Conservation (phyloP, 169 alveolate species). For the Miamiensis avidus region DNA sequence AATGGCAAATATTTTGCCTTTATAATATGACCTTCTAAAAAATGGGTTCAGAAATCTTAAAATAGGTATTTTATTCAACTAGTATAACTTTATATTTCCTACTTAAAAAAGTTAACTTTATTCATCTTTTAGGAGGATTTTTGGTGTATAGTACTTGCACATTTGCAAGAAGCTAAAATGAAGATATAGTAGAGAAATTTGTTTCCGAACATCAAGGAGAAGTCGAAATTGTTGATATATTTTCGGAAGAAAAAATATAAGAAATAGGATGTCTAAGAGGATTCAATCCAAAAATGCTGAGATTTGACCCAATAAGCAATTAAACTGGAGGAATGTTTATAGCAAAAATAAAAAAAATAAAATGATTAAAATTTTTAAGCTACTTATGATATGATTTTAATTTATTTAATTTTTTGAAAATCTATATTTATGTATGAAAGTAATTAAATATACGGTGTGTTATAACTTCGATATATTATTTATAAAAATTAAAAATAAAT, state of each 20-base stretch:
- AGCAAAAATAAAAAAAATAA: constrained; percentile 26
- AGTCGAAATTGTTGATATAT: constrained; percentile 26
- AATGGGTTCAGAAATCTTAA: constrained; percentile 37
- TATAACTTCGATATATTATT: neutral
- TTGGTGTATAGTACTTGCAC: constrained; percentile 65
- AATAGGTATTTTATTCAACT: neutral
- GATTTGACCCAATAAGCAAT: constrained; percentile 38
- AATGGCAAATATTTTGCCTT: constrained; percentile 11
- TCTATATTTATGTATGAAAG: too few relatives aligned
- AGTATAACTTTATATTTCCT: too few relatives aligned
- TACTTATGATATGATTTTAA: too few relatives aligned
- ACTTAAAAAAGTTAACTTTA: too few relatives aligned
- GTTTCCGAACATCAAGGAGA: constrained; percentile 5
- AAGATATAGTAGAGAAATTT: constrained; percentile 46
- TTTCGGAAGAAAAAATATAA: neutral
- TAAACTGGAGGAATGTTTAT: constrained; percentile 49
- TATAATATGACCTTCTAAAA: constrained; percentile 23
- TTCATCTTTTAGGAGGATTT: constrained; percentile 37
- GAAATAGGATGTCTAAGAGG: constrained; percentile 25
- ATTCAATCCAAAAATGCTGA: constrained; percentile 25
- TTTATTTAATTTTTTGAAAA: too few relatives aligned
- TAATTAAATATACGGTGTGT: too few relatives aligned
- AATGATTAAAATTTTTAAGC: constrained; percentile 12
- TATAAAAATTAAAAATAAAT: too few relatives aligned
- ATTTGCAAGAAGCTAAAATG: constrained; percentile 55